Base-by-base conservation (phyloP, 164 flowering plant genomes). In the Vitis riparia region DNA sequence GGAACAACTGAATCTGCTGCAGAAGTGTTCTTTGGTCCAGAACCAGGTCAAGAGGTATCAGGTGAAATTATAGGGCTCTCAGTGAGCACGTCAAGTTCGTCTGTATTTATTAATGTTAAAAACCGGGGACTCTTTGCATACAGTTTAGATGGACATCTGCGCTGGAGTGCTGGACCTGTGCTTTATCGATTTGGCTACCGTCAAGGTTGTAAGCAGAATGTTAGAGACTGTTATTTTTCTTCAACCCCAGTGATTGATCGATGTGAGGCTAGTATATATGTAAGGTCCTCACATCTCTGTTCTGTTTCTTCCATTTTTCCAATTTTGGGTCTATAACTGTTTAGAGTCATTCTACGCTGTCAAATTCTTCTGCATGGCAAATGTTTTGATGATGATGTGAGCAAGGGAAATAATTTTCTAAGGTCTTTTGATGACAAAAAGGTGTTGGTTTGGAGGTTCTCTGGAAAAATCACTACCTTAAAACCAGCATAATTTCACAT, bases 211-310 rank as follows among this genome's bases (percentile, higher is more conserved):
- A 73, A 74, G 74, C 81, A 77, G 77, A 88, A 82, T 67, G 60
- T 73, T 15, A 73, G 81, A 50, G 88, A 81, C 51, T 95, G 99
- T 80, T 87, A 72, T 75, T 95, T 95, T 67, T 68, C 82, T 74
- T 91, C 97, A 30, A 75, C 57, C 8, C 98, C 98, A 0, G 87
- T 91, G 73, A 75, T 95, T 67, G 98, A 95, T 83, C 86, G 78
- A 32, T 95, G 99, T 57, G 96, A 95, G 80, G 93, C 91, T 71
- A 88, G 88, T 80, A 63, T 93, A 48, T 90, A 93, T 84, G 98
- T 93, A 83, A 83, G 89, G 32, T 77, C 69, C 11, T n/a, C 69
- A 65, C 47, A 30, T 55, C 59, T 59, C 66, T 49, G 14, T 56
- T 53, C 32, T 19, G 9, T 49, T 29, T 14, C 55, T 44, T 27